phyloP scores from a whole-genome alignment of 2,329 filamentous ascomycete species.

The Sclerotinia minor region DNA sequence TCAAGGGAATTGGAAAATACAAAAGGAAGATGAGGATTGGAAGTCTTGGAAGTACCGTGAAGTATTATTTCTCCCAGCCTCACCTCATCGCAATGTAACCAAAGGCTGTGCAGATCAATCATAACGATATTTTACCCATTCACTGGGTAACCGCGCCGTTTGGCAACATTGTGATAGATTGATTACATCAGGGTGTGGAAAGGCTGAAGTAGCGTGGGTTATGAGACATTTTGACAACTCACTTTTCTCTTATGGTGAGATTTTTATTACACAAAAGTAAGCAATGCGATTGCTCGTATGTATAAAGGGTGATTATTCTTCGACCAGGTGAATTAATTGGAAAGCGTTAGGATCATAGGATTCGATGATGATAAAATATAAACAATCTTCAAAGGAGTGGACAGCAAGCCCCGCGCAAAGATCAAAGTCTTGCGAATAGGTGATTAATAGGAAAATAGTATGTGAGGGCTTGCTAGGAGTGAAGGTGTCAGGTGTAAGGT shows the following conservation, averaged over 20 bases:
- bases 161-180: background rate
- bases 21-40: background rate
- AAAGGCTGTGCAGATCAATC: constrained; percentile 8
- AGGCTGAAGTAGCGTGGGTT: background rate
- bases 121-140: constrained; percentile 15
- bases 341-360: background rate
- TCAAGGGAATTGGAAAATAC: background rate
- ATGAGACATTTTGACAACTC: constrained; percentile 25
- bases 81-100: background rate
- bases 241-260: constrained; percentile 19
- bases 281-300: constrained; percentile 12
- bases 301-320: background rate
- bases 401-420: background rate
- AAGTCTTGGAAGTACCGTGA: background rate
- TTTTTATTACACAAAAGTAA: constrained; percentile 15
- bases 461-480: constrained; percentile 18
- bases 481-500: background rate
- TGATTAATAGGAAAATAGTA: constrained; percentile 13
- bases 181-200: background rate
- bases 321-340: background rate
- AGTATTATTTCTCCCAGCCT: constrained; percentile 13
- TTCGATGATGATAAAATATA: constrained; percentile 11
- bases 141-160: constrained; percentile 1
- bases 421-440: constrained; percentile 4
- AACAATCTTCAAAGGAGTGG: constrained; percentile 7